Evolutionary conservation across 129 eudicot species (phyloP), one percentile per base, ranked within the genome.

Genomic region (Calendula officinalis): DNA sequence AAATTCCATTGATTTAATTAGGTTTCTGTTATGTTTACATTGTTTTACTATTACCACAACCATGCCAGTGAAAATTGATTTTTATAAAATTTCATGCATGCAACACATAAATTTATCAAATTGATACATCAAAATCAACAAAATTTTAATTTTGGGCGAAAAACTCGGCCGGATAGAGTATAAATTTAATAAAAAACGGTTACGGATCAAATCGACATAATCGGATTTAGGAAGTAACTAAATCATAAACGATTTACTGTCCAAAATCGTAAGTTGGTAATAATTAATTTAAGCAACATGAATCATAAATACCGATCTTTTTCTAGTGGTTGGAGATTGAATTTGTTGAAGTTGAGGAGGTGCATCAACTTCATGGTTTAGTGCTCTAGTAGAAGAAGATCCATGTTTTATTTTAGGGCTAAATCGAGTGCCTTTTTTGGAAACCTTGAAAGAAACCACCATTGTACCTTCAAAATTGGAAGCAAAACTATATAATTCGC

Each of bases 391-490:
- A 52, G 10, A 39, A 7, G 58, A 27, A 46, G 77, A 50, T 9
- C 62, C 71, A 5, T 66, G 77, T 4, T 40, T 64, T 3, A 81
- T 77, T 56, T 65, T 80, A 43, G 80, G 90, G 36, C 53, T 74
- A 65, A 60, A 80, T 69, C 84, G 78, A 8, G 70, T 51, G 17
- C 96, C 96, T 39, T 58, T 73, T 48, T 60, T 78, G 4, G 87
- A 80, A 14, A 89, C 70, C 61, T 78, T 89, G 41, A 89, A 89
- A 6, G 96, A 85, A 68, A 89, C 56, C 64, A 83, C 88, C 96
- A 89, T 89, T 53, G 16, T 7, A 22, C 22, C 5, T 8, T 30
- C 9, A 49, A 59, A 57, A 46, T 43, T 12, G 15, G 36, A 33
- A 40, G 27, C 10, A 13, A 12, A 17, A 30, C 14, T 41, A 16